Conservation (phyloP, 768 basidiomycete species). For the Coprinopsis sp. region DNA sequence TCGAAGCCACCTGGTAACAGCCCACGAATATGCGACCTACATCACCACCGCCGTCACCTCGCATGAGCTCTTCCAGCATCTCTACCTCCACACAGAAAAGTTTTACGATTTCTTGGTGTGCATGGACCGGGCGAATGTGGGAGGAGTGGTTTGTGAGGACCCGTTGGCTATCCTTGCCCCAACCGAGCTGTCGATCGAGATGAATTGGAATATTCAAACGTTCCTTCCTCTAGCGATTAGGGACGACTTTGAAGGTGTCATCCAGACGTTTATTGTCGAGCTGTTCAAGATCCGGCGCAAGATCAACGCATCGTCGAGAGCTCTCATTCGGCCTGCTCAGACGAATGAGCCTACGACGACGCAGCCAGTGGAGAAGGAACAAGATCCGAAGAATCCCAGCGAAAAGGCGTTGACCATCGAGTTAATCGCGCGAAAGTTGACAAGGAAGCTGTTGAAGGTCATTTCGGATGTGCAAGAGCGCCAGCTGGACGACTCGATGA, state of each 20-base stretch:
- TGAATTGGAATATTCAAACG: slow-evolving; percentile 88
- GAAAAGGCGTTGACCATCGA: slow-evolving; percentile 67
- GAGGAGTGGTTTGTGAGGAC: slow-evolving; percentile 82
- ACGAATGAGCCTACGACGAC: slow-evolving; percentile 58
- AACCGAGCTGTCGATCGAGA: slow-evolving; percentile 65
- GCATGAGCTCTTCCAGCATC: slow-evolving; percentile 92
- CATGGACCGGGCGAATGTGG: slow-evolving; percentile 94
- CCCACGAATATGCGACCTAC: slow-evolving; percentile 93
- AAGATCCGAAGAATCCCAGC: slow-evolving; percentile 59
- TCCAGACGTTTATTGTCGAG: slow-evolving; percentile 84
- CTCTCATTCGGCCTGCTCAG: slow-evolving; percentile 62
- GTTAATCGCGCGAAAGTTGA: slow-evolving; percentile 78
- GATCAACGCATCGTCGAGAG: slow-evolving; percentile 52
- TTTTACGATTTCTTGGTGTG: slow-evolving; percentile 94
- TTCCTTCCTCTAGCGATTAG: slow-evolving; percentile 87
- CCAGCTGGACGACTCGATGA: slow-evolving; percentile 53
- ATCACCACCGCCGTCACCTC: slow-evolving; percentile 90
- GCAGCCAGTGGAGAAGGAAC: slow-evolving; percentile 54
- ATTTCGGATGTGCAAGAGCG: slow-evolving; percentile 61
- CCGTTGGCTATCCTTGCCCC: slow-evolving; percentile 66
- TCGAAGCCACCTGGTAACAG: slow-evolving; percentile 94
- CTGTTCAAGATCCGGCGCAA: slow-evolving; percentile 73
- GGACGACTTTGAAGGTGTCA: slow-evolving; percentile 61
- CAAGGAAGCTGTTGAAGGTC: slow-evolving; percentile 69
- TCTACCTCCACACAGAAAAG: slow-evolving; percentile 78